A percentile compares a stretch with the other conserved stretches of the same genome.
Evolutionary conservation across 139 green algal species (phyloP).

Genomic region (Chlorella sp.): DNA sequence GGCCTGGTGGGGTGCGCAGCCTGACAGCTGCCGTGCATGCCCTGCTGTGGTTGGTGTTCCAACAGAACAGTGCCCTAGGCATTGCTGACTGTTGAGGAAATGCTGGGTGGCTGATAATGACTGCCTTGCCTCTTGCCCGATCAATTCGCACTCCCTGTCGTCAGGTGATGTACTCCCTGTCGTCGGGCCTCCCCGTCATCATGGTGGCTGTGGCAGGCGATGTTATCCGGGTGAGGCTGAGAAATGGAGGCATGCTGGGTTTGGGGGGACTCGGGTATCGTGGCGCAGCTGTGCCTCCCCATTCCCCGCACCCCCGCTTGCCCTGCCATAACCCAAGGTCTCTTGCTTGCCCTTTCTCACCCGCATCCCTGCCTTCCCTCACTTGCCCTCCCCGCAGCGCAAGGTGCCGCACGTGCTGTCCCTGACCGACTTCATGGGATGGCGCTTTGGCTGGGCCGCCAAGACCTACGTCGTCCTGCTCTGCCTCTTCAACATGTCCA

Average conservation of each 20-base stretch:
- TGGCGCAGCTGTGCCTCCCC: too few relatives aligned
- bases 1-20: too few relatives aligned
- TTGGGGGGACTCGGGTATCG: too few relatives aligned
- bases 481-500: conserved; percentile 80
- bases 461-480: conserved; percentile 64
- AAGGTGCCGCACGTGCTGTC: conserved; percentile 68
- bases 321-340: background rate
- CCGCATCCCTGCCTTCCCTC: background rate
- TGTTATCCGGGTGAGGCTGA: conserved; percentile 35
- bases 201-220: conserved; percentile 69
- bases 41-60: too few relatives aligned
- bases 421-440: conserved; percentile 76
- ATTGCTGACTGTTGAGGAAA: too few relatives aligned
- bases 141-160: too few relatives aligned
- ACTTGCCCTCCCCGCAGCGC: background rate
- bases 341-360: too few relatives aligned
- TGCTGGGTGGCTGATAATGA: too few relatives aligned
- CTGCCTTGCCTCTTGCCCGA: too few relatives aligned
- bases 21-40: too few relatives aligned
- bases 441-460: conserved; percentile 67
- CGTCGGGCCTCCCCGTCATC: conserved; percentile 76
- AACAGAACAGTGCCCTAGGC: too few relatives aligned
- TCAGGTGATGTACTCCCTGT: conserved; percentile 69
- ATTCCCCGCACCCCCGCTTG: background rate
- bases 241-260: background rate